Percentiles rank a stretch among this genome's conserved stretches.
phyloP scores from a whole-genome alignment of 257 asterid species.

The Phtheirospermum japonicum region DNA sequence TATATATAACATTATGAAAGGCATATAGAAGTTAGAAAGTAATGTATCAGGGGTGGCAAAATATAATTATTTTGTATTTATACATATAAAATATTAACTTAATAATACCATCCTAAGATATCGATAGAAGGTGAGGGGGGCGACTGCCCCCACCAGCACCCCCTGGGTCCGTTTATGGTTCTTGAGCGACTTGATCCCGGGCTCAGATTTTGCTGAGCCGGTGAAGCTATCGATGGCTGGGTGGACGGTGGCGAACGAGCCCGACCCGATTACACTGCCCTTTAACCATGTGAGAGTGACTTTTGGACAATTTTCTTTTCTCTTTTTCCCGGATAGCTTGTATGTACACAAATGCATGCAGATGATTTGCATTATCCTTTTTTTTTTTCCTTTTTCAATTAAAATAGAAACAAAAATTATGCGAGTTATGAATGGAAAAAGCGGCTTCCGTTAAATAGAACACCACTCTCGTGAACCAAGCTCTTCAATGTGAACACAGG shows the following conservation, averaged over 20 bases:
- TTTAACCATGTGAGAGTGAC: conserved; percentile 38
- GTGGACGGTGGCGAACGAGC: conserved; percentile 49
- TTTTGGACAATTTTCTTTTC: conserved; percentile 34
- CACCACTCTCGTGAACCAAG: conserved; percentile 42
- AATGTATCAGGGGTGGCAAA: too few species aligned
- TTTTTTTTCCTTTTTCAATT: not conserved
- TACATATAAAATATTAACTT: too few species aligned
- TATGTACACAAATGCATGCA: too few species aligned
- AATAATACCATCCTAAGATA: too few species aligned
- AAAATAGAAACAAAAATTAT: not conserved
- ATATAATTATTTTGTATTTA: too few species aligned
- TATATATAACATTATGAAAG: too few species aligned
- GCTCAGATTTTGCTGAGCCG: conserved; percentile 42
- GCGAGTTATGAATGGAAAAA: conserved; percentile 26
- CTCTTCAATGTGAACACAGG: conserved; percentile 4
- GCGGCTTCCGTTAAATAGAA: conserved; percentile 54
- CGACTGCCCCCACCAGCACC: too few species aligned
- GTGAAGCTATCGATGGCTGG: conserved; percentile 46
- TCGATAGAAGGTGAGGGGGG: too few species aligned
- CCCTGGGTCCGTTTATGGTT: too few species aligned
- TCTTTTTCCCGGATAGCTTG: too few species aligned
- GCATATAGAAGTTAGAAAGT: too few species aligned
- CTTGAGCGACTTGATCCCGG: conserved; percentile 40
- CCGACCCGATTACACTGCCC: conserved; percentile 56
- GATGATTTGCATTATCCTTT: not conserved